Percentiles rank a stretch among this genome's conserved stretches.
These are phyloP conservation scores for Coelastrella sp. DNA, from an alignment of 139 green algal genomes.

Conservation along the genomic window DNA sequence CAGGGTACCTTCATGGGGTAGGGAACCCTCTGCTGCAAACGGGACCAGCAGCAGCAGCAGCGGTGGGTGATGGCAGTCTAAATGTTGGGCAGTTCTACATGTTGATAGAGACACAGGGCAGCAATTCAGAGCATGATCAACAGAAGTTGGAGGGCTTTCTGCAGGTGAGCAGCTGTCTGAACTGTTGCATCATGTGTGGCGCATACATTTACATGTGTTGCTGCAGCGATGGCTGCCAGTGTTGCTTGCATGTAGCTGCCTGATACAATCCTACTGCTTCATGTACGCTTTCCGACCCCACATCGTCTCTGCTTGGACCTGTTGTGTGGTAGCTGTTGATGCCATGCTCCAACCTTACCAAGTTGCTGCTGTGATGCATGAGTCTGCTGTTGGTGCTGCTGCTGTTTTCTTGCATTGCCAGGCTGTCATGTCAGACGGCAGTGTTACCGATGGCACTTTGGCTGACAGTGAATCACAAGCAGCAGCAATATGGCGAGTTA, in stretches of 20 bases:
- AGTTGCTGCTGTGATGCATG: not conserved
- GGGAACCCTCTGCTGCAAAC: conserved; percentile 70
- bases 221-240: no score
- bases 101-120: conserved; percentile 93
- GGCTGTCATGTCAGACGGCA: conserved; percentile 47
- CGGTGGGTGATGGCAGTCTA: not conserved
- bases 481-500: conserved; percentile 86
- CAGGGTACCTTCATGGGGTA: conserved; percentile 63
- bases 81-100: conserved; percentile 84
- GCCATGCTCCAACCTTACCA: not conserved
- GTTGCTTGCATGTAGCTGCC: no score
- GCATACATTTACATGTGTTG: no score
- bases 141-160: conserved; percentile 87
- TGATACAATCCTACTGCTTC: no score
- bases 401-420: not conserved
- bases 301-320: no score
- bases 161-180: conserved; percentile 54
- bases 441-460: conserved; percentile 65
- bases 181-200: not conserved
- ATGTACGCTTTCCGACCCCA: no score
- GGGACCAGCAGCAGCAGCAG: conserved; percentile 32
- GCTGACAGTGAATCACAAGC: conserved; percentile 70
- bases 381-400: not conserved
- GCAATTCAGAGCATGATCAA: conserved; percentile 76
- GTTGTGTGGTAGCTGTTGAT: not conserved